phyloP scores from a whole-genome alignment of 208 protist species.

The Spironucleus salmonicida region DNA sequence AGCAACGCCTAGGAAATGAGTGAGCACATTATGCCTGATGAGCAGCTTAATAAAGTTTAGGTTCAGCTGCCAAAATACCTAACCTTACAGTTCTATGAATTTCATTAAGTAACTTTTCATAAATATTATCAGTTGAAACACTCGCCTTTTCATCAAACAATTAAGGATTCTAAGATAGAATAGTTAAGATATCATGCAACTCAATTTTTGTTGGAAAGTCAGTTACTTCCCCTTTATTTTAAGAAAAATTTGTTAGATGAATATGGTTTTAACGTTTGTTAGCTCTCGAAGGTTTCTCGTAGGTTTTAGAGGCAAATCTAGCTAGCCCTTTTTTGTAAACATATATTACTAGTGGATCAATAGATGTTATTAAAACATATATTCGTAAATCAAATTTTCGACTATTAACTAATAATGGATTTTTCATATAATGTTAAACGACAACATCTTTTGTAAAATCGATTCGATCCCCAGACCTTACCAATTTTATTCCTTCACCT shows the following conservation, averaged over 20 bases:
- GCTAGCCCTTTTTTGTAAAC: conserved; percentile 33
- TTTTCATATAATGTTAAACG: conserved; percentile 27
- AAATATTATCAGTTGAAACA: too few relatives aligned
- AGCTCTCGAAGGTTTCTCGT: neutral
- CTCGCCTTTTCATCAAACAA: too few relatives aligned
- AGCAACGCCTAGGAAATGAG: neutral
- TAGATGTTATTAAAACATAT: conserved; percentile 36
- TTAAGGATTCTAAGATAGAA: too few relatives aligned
- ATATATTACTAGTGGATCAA: conserved; percentile 34
- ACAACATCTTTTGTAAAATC: neutral
- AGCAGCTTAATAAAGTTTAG: too few relatives aligned
- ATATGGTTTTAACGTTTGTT: neutral
- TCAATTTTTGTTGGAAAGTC: too few relatives aligned
- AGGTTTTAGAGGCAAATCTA: conserved; percentile 28
- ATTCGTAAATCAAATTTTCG: conserved; percentile 40
- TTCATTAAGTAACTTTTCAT: too few relatives aligned
- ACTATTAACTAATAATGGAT: conserved; percentile 31
- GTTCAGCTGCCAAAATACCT: too few relatives aligned
- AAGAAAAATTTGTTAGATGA: conserved; percentile 23
- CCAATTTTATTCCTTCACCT: conserved; percentile 1
- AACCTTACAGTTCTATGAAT: too few relatives aligned
- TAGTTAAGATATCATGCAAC: too few relatives aligned
- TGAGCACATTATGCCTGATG: too few relatives aligned
- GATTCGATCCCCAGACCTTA: neutral
- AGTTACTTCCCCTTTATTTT: too few relatives aligned